Conservation (phyloP, 805 yeast species). For the Saturnispora dispora region DNA sequence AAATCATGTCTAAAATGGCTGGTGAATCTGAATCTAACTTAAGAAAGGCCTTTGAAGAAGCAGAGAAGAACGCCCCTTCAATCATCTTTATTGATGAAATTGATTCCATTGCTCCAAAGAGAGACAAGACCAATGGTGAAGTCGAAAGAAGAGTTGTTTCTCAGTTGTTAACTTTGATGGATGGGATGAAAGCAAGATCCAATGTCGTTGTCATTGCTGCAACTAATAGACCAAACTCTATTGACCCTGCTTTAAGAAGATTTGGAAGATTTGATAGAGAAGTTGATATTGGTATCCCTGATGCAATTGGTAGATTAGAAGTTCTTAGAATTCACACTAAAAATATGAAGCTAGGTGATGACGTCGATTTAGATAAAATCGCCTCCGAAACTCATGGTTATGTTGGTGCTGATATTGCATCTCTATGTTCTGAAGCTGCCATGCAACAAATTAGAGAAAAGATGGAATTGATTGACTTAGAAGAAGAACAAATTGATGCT, state of each 20-base stretch:
- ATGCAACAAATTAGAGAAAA: slow-evolving; percentile 99
- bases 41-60: slow-evolving; percentile 98
- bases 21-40: slow-evolving; percentile 97
- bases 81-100: slow-evolving; percentile 97
- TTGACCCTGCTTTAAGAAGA: slow-evolving; percentile 79
- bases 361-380: slow-evolving; percentile 90
- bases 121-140: slow-evolving; percentile 99
- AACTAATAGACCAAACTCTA: slow-evolving; percentile 79
- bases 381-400: slow-evolving; percentile 99
- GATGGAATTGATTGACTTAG: slow-evolving; percentile 95
- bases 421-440: slow-evolving; percentile 99
- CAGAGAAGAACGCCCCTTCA: slow-evolving; percentile 97
- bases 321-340: slow-evolving; percentile 95
- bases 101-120: slow-evolving; percentile 98
- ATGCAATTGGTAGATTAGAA: slow-evolving; percentile 96
- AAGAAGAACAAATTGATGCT: slow-evolving; percentile 94
- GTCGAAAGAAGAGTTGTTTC: slow-evolving; percentile 99
- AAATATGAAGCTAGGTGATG: slow-evolving; percentile 94
- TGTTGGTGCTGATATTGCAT: slow-evolving; percentile 98
- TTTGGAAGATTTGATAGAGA: slow-evolving; percentile 83
- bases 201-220: slow-evolving; percentile 98
- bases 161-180: slow-evolving; percentile 95
- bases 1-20: slow-evolving; percentile 99
- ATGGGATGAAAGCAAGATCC: slow-evolving; percentile 99
- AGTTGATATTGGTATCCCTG: slow-evolving; percentile 88